These are phyloP conservation scores for Stachybotrys echinatus DNA, from an alignment of 2,329 filamentous ascomycete genomes.

Conservation along the genomic window DNA sequence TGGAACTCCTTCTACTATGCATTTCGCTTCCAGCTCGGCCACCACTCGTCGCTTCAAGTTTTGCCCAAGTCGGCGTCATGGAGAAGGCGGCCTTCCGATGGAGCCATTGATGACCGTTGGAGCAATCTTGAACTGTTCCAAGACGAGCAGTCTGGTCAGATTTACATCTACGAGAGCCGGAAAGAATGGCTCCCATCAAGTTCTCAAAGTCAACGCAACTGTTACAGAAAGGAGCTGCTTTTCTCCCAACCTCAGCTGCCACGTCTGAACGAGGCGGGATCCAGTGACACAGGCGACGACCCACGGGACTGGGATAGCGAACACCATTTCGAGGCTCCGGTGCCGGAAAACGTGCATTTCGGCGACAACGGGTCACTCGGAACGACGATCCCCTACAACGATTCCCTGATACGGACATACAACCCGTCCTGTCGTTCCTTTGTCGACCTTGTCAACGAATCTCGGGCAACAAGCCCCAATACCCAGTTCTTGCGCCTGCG, in stretches of 20 bases:
- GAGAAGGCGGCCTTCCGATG: slow-evolving; percentile 63
- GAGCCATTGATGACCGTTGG: slow-evolving; percentile 71
- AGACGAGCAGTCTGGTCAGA: slow-evolving; percentile 51
- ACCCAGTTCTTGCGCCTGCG: slow-evolving; percentile 38
- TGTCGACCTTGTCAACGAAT: slow-evolving; percentile 54
- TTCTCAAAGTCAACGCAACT: slow-evolving; percentile 57
- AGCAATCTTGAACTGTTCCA: slow-evolving; percentile 57
- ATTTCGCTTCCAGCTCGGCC: slow-evolving; percentile 53
- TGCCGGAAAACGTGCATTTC: slow-evolving; percentile 32
- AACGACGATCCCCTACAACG: slow-evolving; percentile 43
- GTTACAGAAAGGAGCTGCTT: slow-evolving; percentile 54
- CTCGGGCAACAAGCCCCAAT: slow-evolving; percentile 21
- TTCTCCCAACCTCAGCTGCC: slow-evolving; percentile 25
- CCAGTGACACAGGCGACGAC: neutral
- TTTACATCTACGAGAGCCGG: slow-evolving; percentile 62
- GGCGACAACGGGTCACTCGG: slow-evolving; percentile 36
- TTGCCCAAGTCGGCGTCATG: slow-evolving; percentile 41
- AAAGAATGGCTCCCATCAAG: slow-evolving; percentile 56
- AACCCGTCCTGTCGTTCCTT: slow-evolving; percentile 47
- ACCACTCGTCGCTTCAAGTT: slow-evolving; percentile 31
- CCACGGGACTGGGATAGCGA: slow-evolving; percentile 27
- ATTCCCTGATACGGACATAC: slow-evolving; percentile 52
- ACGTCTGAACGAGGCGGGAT: neutral
- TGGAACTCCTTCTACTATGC: slow-evolving; percentile 68
- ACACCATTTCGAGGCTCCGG: slow-evolving; percentile 13